Evolutionary conservation across 2,329 filamentous ascomycete species (phyloP), one percentile per base, ranked within the genome.

Genomic region (Paecilomyces formosus): DNA sequence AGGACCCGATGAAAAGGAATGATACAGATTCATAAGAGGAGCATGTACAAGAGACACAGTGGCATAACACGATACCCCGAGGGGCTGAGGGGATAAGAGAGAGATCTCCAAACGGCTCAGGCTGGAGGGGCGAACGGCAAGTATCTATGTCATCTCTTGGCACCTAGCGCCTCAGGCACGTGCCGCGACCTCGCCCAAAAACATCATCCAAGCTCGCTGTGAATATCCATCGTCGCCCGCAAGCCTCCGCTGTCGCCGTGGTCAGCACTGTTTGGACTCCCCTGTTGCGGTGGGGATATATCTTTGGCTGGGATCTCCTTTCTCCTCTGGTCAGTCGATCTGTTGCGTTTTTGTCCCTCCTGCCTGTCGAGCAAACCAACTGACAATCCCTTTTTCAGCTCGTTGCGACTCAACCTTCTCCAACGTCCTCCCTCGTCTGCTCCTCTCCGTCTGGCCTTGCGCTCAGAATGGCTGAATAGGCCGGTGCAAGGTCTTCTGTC

Each of bases 401-500:
- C 21, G 18, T 52, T 35, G 56, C 56, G 50, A 33, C 57, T 39
- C 55, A 57, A 33, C 24, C 49, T 24, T 45, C 55, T 33, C 45
- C 55, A 55, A 28, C 24, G 13, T 52, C 49, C 52, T 33, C 33
- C 59, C 30, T 54, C 54, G 60, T 39, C 26, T 30, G 15, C 57
- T 55, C 33, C 35, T 56, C 56, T 53, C 59, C 56, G 56, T 63
- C 57, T 61, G 58, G 49, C 54, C 33, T 57, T 50, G 60, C 64
- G 60, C 64, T 63, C 66, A 70, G 62, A 61, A 76, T 76, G 73
- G 71, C 70, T 65, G 68, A 67, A 57, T 75, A 72, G 66, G 61
- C 63, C 62, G 64, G 63, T 60, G 59, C 59, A 58, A 55, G 57
- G 58, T 61, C 62, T 61, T 58, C 61, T 56, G 55, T 56, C 58